phyloP scores from a whole-genome alignment of 1,284 basidiomycete genomes.

The Anthracocystis walkeri region DNA sequence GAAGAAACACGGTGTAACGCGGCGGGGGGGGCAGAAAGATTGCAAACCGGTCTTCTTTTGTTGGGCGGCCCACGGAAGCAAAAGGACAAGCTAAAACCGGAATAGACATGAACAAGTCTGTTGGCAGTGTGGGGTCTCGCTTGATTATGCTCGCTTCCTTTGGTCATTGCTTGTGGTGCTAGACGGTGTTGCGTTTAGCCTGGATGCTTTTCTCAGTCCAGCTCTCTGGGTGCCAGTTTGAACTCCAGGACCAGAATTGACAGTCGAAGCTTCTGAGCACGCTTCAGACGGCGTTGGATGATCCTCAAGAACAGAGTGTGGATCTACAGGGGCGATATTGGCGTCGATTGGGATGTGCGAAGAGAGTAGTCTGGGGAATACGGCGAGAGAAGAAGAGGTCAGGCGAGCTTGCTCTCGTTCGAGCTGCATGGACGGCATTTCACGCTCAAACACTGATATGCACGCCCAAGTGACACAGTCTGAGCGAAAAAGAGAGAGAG shows the following conservation, averaged over 20 bases:
- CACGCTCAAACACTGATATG: constrained; percentile 4
- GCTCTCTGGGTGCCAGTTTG: too few species aligned
- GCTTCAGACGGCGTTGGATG: neutral
- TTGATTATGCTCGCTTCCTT: constrained; percentile 36
- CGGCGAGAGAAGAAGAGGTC: neutral
- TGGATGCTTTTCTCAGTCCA: neutral
- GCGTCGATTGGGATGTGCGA: neutral
- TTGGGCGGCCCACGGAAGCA: constrained; percentile 20
- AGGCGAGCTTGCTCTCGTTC: neutral
- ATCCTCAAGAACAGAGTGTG: neutral
- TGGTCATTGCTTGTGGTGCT: too few species aligned
- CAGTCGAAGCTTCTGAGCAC: too few species aligned
- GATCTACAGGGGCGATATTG: constrained; percentile 3
- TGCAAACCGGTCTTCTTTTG: constrained; percentile 8
- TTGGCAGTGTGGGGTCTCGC: constrained; percentile 24
- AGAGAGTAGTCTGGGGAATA: constrained; percentile 5
- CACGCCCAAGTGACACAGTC: neutral
- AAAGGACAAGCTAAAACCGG: constrained; percentile 5
- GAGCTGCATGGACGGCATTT: neutral
- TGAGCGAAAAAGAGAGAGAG: neutral
- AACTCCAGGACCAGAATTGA: too few species aligned
- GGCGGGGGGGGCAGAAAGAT: too few species aligned
- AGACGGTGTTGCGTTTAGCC: neutral
- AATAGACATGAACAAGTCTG: too few species aligned
- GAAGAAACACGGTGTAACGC: neutral